Conservation (phyloP, 2,329 filamentous ascomycete species). For the Ophiostoma quercus region DNA sequence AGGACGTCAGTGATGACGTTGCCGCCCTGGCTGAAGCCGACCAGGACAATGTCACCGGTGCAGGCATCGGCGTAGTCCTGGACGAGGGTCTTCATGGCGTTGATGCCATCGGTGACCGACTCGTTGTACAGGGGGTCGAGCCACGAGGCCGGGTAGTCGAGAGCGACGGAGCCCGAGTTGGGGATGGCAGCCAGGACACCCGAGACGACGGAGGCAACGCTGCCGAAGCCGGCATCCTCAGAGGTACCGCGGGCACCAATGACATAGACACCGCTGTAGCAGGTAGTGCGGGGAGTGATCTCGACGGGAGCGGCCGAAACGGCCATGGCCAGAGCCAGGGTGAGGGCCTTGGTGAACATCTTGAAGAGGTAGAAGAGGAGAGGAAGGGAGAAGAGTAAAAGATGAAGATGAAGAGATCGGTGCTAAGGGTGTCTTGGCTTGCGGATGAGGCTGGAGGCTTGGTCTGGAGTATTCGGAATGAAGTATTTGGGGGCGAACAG, state of each 20-base stretch:
- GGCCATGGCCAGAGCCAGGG: conserved; percentile 9
- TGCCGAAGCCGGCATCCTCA: conserved; percentile 18
- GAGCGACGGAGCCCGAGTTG: conserved; percentile 18
- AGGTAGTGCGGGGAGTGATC: conserved; percentile 15
- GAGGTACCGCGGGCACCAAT: conserved; percentile 18
- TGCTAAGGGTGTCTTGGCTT: conserved; percentile 8
- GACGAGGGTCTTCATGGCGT: conserved; percentile 14
- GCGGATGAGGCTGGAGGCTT: not conserved
- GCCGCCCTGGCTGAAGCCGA: conserved; percentile 20
- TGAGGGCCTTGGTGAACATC: conserved; percentile 5
- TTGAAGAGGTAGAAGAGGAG: not conserved
- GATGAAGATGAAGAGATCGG: not conserved
- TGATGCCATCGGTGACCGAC: conserved; percentile 20
- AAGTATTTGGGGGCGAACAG: not conserved
- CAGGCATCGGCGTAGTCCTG: conserved; percentile 19
- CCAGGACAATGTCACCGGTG: conserved; percentile 20
- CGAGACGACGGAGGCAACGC: conserved; percentile 4
- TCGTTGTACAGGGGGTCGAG: conserved; percentile 19
- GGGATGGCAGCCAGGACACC: conserved; percentile 16
- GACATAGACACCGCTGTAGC: conserved; percentile 21
- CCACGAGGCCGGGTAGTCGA: conserved; percentile 19
- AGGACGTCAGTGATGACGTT: conserved; percentile 21
- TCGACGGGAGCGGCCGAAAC: conserved; percentile 8
- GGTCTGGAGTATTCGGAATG: not conserved
- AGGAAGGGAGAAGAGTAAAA: not conserved